Evolutionary conservation across 2,329 filamentous ascomycete genomes (phyloP), one percentile per base, ranked within the genome.

Genomic region (Dactylellina parvicollis): DNA sequence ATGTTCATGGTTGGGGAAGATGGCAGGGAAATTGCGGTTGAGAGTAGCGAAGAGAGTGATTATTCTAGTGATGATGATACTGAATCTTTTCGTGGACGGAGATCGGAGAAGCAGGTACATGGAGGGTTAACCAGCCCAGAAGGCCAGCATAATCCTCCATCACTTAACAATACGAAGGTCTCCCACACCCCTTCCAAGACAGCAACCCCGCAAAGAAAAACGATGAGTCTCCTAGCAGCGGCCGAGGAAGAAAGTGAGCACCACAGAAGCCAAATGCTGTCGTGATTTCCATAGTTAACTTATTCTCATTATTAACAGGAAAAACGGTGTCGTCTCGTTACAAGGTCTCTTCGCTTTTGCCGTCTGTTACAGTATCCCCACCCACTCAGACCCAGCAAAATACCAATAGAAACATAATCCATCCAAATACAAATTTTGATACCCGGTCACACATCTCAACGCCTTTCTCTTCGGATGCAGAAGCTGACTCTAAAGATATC

Each of bases 351-450:
- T 77, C 76, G 46, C 71, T 78, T 50, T 55, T 75, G 10, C 54
- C 76, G 8, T 75, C 74, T 30, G 76, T 76, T 40, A 75, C 72
- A 16, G 47, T 77, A 55, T 55, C 59, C 14, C 55, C 46, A 26
- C 69, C 79, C 46, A 18, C 62, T 32, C 69, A 80, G 61, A 75
- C 64, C 54, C 30, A 61, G 22, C 10, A 78, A 56, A 87, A 85
- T 77, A 79, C 81, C 56, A 82, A 77, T 74, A 89, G 87, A 79
- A 79, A 84, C 0, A 85, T 85, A 1, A 86, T 95, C 9, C 93
- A 96, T 79, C 93, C 93, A 0, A 87, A 88, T 59, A 96, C 91
- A 9, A 95, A 89, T 79, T 97, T 93, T 79, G 93, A 96, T 82
- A 1, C 80, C 83, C 78, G 82, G 85, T 81, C 89, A 82, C 82